phyloP scores from a whole-genome alignment of 129 eudicot species.

The Apium graveolens region DNA sequence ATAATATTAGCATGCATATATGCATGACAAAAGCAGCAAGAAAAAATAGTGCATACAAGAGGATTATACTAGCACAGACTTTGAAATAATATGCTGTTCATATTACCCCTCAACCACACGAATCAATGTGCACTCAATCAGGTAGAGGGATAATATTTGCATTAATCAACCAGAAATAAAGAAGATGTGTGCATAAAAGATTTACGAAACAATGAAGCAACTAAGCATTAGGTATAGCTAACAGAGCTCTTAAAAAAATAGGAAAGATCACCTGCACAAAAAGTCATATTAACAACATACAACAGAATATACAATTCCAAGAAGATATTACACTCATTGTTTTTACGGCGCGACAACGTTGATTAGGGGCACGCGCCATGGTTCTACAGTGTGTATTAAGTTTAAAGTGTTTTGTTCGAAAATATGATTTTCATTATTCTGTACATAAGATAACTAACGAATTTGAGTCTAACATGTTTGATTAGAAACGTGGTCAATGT shows the following conservation, averaged over 20 bases:
- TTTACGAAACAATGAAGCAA: background rate
- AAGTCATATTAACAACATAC: background rate
- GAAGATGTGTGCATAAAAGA: background rate
- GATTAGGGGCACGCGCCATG: too few relatives aligned
- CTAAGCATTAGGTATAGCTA: background rate
- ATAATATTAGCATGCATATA: background rate
- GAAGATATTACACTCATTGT: too few relatives aligned
- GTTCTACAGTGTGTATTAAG: too few relatives aligned
- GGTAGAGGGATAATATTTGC: background rate
- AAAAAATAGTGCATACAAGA: background rate
- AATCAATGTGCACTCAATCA: background rate
- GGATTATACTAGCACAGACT: background rate
- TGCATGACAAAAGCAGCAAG: background rate
- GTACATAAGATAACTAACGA: too few relatives aligned
- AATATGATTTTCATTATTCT: too few relatives aligned
- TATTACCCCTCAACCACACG: background rate
- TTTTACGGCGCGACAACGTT: background rate
- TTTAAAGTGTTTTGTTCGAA: too few relatives aligned
- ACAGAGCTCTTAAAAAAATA: background rate
- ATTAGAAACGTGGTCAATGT: too few relatives aligned
- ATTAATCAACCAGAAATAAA: background rate
- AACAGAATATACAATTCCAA: background rate
- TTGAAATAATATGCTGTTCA: background rate
- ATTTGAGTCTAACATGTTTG: too few relatives aligned
- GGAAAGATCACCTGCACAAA: background rate